phyloP scores from a whole-genome alignment of 495 filamentous ascomycete genomes.

The Tetracladium setigerum region DNA sequence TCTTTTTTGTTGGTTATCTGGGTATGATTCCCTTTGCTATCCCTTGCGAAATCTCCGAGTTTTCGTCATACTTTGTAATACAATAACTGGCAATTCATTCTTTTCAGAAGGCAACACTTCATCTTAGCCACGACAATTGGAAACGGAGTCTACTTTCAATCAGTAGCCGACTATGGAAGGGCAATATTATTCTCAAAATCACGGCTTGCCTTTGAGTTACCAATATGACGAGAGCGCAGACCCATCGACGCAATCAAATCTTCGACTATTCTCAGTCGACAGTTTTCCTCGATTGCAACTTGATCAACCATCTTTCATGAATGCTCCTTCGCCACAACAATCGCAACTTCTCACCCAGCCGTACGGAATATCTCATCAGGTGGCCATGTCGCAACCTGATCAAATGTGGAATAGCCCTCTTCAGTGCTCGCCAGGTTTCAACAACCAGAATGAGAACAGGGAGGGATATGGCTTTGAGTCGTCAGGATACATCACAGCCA shows the following conservation, averaged over 20 bases:
- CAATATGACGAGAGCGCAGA: constrained; percentile 9
- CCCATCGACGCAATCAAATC: constrained; percentile 6
- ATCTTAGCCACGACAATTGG: constrained; percentile 13
- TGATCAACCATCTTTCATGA: constrained; percentile 10
- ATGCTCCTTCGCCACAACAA: background rate
- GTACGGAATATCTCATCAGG: constrained; percentile 9
- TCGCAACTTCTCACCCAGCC: background rate
- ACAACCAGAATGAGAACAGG: constrained; percentile 5
- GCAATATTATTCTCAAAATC: constrained; percentile 10
- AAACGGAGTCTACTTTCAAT: background rate
- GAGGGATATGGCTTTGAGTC: background rate
- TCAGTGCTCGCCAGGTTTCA: constrained; percentile 5
- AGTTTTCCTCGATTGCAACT: constrained; percentile 13
- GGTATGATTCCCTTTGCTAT: constrained; percentile 18
- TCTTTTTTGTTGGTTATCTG: constrained; percentile 20
- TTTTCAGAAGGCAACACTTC: constrained; percentile 8
- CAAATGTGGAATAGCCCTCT: constrained; percentile 8
- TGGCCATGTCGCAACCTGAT: constrained; percentile 13
- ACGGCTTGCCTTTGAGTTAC: constrained; percentile 10
- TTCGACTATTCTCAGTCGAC: constrained; percentile 10
- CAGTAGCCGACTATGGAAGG: constrained; percentile 13
- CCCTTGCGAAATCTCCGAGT: constrained; percentile 11
- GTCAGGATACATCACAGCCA: constrained; percentile 9
- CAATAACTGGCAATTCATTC: constrained; percentile 12
- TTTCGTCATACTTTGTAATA: constrained; percentile 8